Evolutionary conservation across 352 stramenopile species (phyloP).

Genomic region (Phytophthora pini): DNA sequence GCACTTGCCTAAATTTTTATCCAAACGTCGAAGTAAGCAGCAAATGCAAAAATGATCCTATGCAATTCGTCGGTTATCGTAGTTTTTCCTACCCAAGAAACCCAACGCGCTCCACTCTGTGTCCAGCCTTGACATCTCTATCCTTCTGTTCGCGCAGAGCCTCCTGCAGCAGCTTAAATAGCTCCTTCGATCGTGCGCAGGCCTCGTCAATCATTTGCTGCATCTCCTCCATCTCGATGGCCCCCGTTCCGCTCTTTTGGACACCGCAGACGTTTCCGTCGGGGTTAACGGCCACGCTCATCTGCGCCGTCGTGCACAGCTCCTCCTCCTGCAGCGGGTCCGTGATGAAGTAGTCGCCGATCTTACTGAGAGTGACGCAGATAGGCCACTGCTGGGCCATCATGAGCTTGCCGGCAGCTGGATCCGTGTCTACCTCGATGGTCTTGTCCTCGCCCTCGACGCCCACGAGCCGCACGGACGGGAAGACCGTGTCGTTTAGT

Average conservation of each 20-base stretch:
- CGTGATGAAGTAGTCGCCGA: slow-evolving; percentile 72
- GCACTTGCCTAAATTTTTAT: neutral
- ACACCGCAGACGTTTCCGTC: slow-evolving; percentile 68
- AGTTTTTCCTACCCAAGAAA: slow-evolving; percentile 54
- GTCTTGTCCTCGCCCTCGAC: slow-evolving; percentile 80
- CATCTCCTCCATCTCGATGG: slow-evolving; percentile 79
- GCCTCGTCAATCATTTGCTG: slow-evolving; percentile 84
- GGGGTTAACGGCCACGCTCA: slow-evolving; percentile 75
- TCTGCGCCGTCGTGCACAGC: slow-evolving; percentile 75
- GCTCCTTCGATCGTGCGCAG: slow-evolving; percentile 63
- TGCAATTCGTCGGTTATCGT: slow-evolving; percentile 10
- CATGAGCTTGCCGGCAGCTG: slow-evolving; percentile 64
- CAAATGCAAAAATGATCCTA: slow-evolving; percentile 7
- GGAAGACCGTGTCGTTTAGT: slow-evolving; percentile 81
- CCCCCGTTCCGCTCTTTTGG: slow-evolving; percentile 75
- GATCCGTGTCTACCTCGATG: slow-evolving; percentile 80
- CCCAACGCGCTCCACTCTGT: slow-evolving; percentile 66
- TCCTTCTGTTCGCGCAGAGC: slow-evolving; percentile 60
- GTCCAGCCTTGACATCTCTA: slow-evolving; percentile 50
- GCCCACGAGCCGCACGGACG: slow-evolving; percentile 68
- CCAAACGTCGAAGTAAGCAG: neutral
- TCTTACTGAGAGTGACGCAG: slow-evolving; percentile 79
- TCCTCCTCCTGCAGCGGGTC: slow-evolving; percentile 81
- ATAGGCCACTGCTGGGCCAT: slow-evolving; percentile 65
- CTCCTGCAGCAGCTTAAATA: slow-evolving; percentile 64